Evolutionary conservation across 2,329 filamentous ascomycete genomes (phyloP).

Genomic region (Botryotinia globosa): DNA sequence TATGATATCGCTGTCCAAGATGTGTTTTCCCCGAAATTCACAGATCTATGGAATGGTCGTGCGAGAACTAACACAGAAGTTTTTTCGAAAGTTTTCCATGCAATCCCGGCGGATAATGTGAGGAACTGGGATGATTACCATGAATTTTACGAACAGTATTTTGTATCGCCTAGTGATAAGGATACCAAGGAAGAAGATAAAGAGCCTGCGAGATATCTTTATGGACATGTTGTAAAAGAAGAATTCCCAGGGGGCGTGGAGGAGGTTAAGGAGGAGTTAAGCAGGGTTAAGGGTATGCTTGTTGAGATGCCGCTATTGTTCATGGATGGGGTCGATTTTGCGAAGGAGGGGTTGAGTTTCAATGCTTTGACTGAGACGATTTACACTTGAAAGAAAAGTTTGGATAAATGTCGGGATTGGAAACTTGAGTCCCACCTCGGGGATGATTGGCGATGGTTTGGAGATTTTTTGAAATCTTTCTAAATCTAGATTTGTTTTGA

Average conservation of each 20-base stretch:
- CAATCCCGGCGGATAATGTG: conserved; percentile 66
- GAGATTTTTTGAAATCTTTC: not conserved
- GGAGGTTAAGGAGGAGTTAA: conserved; percentile 70
- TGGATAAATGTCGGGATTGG: not conserved
- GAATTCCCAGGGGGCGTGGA: conserved; percentile 70
- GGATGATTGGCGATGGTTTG: not conserved
- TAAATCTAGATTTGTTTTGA: not conserved
- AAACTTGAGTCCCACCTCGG: not conserved
- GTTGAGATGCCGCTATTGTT: conserved; percentile 93
- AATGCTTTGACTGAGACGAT: conserved; percentile 71
- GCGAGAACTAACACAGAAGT: conserved; percentile 76
- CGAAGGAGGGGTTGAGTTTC: conserved; percentile 71
- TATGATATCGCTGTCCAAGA: conserved; percentile 70
- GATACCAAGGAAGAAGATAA: conserved; percentile 40
- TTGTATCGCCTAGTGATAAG: conserved; percentile 54
- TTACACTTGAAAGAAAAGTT: conserved; percentile 52
- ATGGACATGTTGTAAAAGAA: conserved; percentile 82
- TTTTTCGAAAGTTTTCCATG: conserved; percentile 80
- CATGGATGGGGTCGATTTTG: conserved; percentile 78
- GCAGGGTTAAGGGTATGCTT: conserved; percentile 64
- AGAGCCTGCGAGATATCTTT: conserved; percentile 63
- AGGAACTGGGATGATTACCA: conserved; percentile 72
- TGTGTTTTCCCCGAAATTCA: conserved; percentile 67
- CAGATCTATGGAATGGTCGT: conserved; percentile 67
- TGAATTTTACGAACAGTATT: conserved; percentile 65